phyloP scores from a whole-genome alignment of 495 filamentous ascomycete genomes.

The Terfezia claveryi region DNA sequence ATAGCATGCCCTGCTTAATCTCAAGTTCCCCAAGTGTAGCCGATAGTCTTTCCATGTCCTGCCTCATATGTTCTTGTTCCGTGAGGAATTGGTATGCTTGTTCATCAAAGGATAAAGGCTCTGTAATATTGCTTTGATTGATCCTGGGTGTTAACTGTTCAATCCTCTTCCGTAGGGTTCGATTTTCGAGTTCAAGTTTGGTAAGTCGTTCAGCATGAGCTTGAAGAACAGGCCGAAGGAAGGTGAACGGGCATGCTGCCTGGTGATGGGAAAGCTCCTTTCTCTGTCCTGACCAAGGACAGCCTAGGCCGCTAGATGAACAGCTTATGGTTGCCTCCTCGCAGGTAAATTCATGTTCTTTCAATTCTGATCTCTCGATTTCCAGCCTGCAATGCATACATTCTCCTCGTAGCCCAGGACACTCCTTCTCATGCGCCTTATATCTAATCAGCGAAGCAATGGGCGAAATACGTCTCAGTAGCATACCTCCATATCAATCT shows the following conservation, averaged over 20 bases:
- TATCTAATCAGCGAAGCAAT: background rate
- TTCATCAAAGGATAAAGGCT: slow-evolving; percentile 20
- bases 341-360: slow-evolving; percentile 31
- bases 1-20: slow-evolving; percentile 40
- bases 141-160: slow-evolving; percentile 23
- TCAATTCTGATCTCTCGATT: slow-evolving; percentile 28
- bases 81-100: slow-evolving; percentile 39
- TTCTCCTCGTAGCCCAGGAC: slow-evolving; percentile 26
- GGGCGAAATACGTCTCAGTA: too few species aligned
- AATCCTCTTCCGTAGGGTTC: slow-evolving; percentile 34
- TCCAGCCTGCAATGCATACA: slow-evolving; percentile 33
- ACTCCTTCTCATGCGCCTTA: slow-evolving; percentile 22
- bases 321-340: slow-evolving; percentile 32
- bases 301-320: slow-evolving; percentile 34
- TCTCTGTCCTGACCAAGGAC: slow-evolving; percentile 29
- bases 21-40: slow-evolving; percentile 32
- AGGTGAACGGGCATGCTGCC: slow-evolving; percentile 33
- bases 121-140: background rate
- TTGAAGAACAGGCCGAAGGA: slow-evolving; percentile 35
- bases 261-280: slow-evolving; percentile 30
- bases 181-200: slow-evolving; percentile 33
- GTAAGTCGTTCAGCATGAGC: slow-evolving; percentile 34
- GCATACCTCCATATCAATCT: slow-evolving; percentile 34
- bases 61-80: slow-evolving; percentile 44
- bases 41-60: slow-evolving; percentile 37